Base-by-base conservation (phyloP, 176 grass and related monocot species). In the Stipa capillata region DNA sequence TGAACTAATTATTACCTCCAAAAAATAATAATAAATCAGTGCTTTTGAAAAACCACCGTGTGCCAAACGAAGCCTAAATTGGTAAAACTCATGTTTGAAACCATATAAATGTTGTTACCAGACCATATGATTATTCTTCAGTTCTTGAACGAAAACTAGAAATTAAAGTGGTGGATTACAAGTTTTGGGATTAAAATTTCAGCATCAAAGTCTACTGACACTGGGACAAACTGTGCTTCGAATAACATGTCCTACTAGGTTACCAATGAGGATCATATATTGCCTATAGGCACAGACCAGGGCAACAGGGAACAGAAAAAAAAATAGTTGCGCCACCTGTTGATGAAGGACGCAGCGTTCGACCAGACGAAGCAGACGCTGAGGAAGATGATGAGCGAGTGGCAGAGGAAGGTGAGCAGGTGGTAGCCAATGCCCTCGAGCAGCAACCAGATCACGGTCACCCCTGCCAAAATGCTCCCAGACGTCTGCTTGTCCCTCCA, bases 361-460 rank as follows among this genome's bases (percentile, higher is more conserved):
- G 89, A 88, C 94, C 91, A 94, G 28, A 97, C 12, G 48, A 94
- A 94, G 25, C 60, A 90, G 41, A 90, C 8, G 8, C 85, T 86
- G 69, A 97, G 87, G 60, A 86, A 44, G 65, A 88, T 24, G 17
- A 94, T 94, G 85, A 97, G 72, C 48, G 79, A 34, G 58, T 97
- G 91, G 45, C 94, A 92, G 28, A 92, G 73, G 66, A 97, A 92
- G n/a, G 94, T 82, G 20, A 97, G 76, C 20, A 97, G 89, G 72
- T 92, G 94, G 84, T 97, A 97, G 33, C 94, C 91, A 2, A 94
- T 88, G 44, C 89, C 90, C 78, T 94, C 94, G 76, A 97, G 94
- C 45, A 97, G 77, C 80, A 94, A 10, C 94, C 94, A 97, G 21
- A 92, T 88, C 28, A 97, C 83, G 10, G 94, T 97, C 8, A 92